These are phyloP conservation scores for Leccinum rimulosum DNA, from an alignment of 768 basidiomycete genomes.

Conservation along the genomic window DNA sequence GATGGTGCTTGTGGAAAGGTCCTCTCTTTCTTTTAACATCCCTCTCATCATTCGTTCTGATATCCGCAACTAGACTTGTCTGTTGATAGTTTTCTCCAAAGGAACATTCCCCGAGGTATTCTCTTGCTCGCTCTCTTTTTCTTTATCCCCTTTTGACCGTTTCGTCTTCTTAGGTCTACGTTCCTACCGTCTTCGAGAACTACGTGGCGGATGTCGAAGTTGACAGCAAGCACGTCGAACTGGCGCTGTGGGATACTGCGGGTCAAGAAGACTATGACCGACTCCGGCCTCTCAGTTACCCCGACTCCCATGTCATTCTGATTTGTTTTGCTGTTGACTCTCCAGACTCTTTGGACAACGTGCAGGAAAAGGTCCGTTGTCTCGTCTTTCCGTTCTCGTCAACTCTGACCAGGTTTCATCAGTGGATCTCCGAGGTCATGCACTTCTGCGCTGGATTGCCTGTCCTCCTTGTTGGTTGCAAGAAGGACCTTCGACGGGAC, in stretches of 20 bases:
- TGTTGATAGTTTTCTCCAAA: slow-evolving; percentile 95
- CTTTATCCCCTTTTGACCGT: neutral
- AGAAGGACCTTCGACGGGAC: slow-evolving; percentile 97
- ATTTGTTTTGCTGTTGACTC: slow-evolving; percentile 99
- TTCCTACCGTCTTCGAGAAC: slow-evolving; percentile 99
- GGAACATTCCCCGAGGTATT: slow-evolving; percentile 92
- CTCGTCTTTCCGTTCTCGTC: slow-evolving; percentile 4
- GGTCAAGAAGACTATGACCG: slow-evolving; percentile 99
- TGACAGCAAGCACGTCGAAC: slow-evolving; percentile 96
- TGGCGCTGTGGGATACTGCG: slow-evolving; percentile 99
- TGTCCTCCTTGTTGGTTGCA: slow-evolving; percentile 97
- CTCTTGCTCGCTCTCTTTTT: neutral
- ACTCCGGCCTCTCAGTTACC: slow-evolving; percentile 95
- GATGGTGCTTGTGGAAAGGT: slow-evolving; percentile 98
- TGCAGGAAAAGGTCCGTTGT: slow-evolving; percentile 91
- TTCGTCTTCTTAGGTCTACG: slow-evolving; percentile 72
- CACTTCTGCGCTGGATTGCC: slow-evolving; percentile 95
- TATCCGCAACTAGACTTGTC: slow-evolving; percentile 62
- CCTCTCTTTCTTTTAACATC: neutral
- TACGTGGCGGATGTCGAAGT: slow-evolving; percentile 99
- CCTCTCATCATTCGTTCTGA: slow-evolving; percentile 16
- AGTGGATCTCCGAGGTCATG: slow-evolving; percentile 99
- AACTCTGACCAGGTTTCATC: slow-evolving; percentile 32
- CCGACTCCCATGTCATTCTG: slow-evolving; percentile 99
- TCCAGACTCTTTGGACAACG: slow-evolving; percentile 98